phyloP scores from a whole-genome alignment of 345 rosid species.

The Linum tenue region DNA sequence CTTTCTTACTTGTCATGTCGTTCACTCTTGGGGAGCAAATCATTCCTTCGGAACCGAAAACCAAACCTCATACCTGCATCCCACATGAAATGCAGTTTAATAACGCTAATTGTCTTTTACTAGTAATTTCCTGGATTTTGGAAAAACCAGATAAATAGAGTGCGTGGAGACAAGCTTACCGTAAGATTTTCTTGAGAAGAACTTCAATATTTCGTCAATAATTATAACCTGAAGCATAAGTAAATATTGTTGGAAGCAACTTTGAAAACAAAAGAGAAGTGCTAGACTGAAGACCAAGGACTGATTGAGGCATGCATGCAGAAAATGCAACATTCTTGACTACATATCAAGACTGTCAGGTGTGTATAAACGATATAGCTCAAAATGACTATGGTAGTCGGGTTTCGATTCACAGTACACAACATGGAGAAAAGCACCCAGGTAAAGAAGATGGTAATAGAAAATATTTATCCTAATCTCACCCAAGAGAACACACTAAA shows the following conservation, averaged over 20 bases:
- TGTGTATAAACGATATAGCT: too few species aligned
- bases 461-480: neutral
- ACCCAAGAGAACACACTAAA: neutral
- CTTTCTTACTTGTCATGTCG: conserved; percentile 47
- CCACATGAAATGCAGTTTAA: neutral
- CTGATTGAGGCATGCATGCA: neutral
- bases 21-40: conserved; percentile 72
- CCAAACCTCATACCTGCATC: conserved; percentile 61
- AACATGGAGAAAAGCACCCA: too few species aligned
- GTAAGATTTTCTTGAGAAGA: conserved; percentile 67
- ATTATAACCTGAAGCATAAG: conserved; percentile 60
- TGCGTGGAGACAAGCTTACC: conserved; percentile 31
- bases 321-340: neutral
- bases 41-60: conserved; percentile 65
- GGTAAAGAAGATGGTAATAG: neutral
- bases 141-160: neutral
- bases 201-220: conserved; percentile 85
- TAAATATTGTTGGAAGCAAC: neutral
- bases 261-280: neutral
- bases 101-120: neutral
- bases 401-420: too few species aligned
- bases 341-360: neutral
- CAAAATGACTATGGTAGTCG: too few species aligned
- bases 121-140: neutral
- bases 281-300: neutral